phyloP scores from a whole-genome alignment of 2,329 filamentous ascomycete species.

The Trichoderma brevicompactum region DNA sequence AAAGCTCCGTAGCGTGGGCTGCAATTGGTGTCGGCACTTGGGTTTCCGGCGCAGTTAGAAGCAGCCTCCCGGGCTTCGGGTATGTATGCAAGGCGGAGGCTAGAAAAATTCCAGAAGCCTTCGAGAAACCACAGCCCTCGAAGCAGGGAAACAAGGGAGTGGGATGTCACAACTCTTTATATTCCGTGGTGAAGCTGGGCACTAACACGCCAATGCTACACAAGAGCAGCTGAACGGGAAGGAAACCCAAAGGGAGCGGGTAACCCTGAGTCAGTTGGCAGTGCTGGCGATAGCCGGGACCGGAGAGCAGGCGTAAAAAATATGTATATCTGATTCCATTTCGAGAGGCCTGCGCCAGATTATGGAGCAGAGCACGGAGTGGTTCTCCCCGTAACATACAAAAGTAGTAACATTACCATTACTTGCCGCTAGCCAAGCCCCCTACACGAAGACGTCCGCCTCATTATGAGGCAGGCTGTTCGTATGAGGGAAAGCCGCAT shows the following conservation, averaged over 20 bases:
- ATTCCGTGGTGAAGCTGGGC: background rate
- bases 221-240: background rate
- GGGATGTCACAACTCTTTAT: conserved; percentile 10
- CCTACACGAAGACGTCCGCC: background rate
- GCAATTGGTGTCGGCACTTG: conserved; percentile 20
- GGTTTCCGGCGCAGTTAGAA: conserved; percentile 7
- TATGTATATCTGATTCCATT: conserved; percentile 1
- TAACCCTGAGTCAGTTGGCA: conserved; percentile 16
- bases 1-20: background rate
- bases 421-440: background rate
- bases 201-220: conserved; percentile 15
- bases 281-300: conserved; percentile 19
- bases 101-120: conserved; percentile 23
- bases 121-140: background rate
- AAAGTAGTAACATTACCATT: conserved; percentile 16
- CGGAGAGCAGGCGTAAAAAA: background rate
- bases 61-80: conserved; percentile 3
- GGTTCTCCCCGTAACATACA: conserved; percentile 16
- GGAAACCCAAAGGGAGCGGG: background rate
- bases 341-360: background rate
- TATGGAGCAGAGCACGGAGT: conserved; percentile 7
- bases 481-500: background rate
- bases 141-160: background rate
- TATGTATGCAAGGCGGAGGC: conserved; percentile 13
- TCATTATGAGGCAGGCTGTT: background rate